Conservation (phyloP, 208 protist species). For the Crithidia sp. region DNA sequence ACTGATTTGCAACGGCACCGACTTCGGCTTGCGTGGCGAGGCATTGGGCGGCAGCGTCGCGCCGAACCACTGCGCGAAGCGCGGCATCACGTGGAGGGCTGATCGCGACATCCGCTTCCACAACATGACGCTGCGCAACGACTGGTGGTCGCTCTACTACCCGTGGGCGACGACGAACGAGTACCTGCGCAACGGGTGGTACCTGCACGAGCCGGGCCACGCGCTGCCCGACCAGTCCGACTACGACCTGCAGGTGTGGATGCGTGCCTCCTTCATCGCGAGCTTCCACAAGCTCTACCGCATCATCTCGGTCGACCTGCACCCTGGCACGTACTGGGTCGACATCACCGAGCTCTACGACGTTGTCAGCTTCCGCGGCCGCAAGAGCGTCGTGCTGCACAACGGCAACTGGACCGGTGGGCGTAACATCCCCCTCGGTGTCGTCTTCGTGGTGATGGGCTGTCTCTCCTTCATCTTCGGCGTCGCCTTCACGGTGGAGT, state of each 20-base stretch:
- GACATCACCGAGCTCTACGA: conserved; percentile 94
- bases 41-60: conserved; percentile 44
- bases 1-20: conserved; percentile 77
- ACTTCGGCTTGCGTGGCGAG: conserved; percentile 57
- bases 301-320: conserved; percentile 83
- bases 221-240: conserved; percentile 82
- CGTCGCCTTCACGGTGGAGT: conserved; percentile 65
- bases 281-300: conserved; percentile 97
- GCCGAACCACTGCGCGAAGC: conserved; percentile 71
- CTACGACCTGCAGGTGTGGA: conserved; percentile 98
- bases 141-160: conserved; percentile 77
- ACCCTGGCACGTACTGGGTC: conserved; percentile 75
- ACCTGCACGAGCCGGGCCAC: conserved; percentile 85
- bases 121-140: conserved; percentile 36
- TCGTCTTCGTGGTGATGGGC: conserved; percentile 69
- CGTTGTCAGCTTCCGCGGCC: conserved; percentile 91
- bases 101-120: conserved; percentile 92
- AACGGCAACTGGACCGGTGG: conserved; percentile 66
- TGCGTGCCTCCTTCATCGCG: conserved; percentile 91
- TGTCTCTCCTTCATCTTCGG: conserved; percentile 59
- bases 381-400: conserved; percentile 95
- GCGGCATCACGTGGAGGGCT: conserved; percentile 92
- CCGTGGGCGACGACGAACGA: conserved; percentile 68
- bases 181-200: conserved; percentile 86
- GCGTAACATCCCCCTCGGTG: conserved; percentile 48